A percentile compares a stretch with the other conserved stretches of the same genome.
Conservation (phyloP, 108 stramenopile species). For the Mediolabrus comicus region DNA sequence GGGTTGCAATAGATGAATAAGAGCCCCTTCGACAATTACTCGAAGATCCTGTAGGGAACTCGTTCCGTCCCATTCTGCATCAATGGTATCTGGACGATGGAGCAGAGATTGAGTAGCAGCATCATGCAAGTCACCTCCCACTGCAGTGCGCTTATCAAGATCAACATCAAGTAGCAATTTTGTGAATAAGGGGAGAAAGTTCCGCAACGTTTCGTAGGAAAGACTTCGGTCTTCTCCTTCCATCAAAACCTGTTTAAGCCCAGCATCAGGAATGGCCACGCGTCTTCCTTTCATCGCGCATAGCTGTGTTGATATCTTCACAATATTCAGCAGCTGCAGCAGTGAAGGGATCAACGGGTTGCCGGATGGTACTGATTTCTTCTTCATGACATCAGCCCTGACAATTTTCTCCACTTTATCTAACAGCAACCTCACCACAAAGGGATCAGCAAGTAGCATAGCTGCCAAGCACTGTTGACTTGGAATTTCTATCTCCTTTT, state of each 20-base stretch:
- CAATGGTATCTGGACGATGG: conserved; percentile 15
- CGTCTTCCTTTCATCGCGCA: conserved; percentile 71
- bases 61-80: conserved; percentile 37
- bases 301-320: conserved; percentile 69
- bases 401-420: conserved; percentile 67
- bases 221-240: conserved; percentile 43
- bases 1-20: conserved; percentile 68
- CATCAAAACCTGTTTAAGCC: conserved; percentile 33
- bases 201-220: conserved; percentile 61
- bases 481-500: conserved; percentile 52
- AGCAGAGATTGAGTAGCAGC: conserved; percentile 40
- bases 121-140: conserved; percentile 69
- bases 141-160: conserved; percentile 61
- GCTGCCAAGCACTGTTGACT: conserved; percentile 81
- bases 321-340: conserved; percentile 80
- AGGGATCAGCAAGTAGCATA: conserved; percentile 87
- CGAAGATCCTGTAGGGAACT: conserved; percentile 52
- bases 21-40: conserved; percentile 65
- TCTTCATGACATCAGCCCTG: conserved; percentile 53
- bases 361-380: conserved; percentile 54
- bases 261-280: conserved; percentile 65
- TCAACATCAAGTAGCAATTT: conserved; percentile 72
- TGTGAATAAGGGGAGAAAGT: conserved; percentile 58
- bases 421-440: conserved; percentile 72
- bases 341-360: conserved; percentile 69